Percentiles rank a stretch among this genome's conserved stretches.
These are phyloP conservation scores for Saccharomycopsis selenospora DNA, from an alignment of 805 yeast species.

Conservation along the genomic window DNA sequence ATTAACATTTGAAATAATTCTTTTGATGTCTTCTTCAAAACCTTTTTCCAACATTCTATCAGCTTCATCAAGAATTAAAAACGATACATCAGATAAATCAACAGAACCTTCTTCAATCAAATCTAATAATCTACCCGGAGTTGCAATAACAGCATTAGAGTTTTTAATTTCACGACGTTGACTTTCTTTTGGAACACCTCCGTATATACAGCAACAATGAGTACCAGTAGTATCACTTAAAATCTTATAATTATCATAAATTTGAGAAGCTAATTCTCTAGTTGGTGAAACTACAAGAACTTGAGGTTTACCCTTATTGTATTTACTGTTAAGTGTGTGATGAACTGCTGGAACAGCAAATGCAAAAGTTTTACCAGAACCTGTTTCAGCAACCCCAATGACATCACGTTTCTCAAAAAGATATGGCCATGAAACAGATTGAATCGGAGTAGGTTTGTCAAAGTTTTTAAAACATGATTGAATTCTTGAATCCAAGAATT, in stretches of 20 bases:
- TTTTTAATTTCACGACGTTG: slow-evolving; percentile 64
- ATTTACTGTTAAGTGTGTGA: slow-evolving; percentile 38
- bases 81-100: slow-evolving; percentile 57
- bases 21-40: slow-evolving; percentile 91
- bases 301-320: slow-evolving; percentile 44
- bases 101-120: slow-evolving; percentile 82
- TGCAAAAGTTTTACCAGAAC: slow-evolving; percentile 96
- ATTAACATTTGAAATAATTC: slow-evolving; percentile 60
- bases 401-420: slow-evolving; percentile 73
- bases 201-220: slow-evolving; percentile 80
- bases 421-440: slow-evolving; percentile 92
- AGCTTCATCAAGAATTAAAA: slow-evolving; percentile 92
- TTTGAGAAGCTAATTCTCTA: slow-evolving; percentile 94
- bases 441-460: slow-evolving; percentile 93
- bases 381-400: slow-evolving; percentile 97
- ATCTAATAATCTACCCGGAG: slow-evolving; percentile 96
- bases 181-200: slow-evolving; percentile 95
- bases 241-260: slow-evolving; percentile 66
- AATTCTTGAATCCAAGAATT: slow-evolving; percentile 44
- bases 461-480: slow-evolving; percentile 59
- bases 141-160: slow-evolving; percentile 83
- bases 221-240: slow-evolving; percentile 57
- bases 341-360: slow-evolving; percentile 96
- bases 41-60: slow-evolving; percentile 99
- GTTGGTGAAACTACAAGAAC: slow-evolving; percentile 93